These are phyloP conservation scores for Colletotrichum sp. DNA, from an alignment of 2,329 filamentous ascomycete species.

Conservation along the genomic window DNA sequence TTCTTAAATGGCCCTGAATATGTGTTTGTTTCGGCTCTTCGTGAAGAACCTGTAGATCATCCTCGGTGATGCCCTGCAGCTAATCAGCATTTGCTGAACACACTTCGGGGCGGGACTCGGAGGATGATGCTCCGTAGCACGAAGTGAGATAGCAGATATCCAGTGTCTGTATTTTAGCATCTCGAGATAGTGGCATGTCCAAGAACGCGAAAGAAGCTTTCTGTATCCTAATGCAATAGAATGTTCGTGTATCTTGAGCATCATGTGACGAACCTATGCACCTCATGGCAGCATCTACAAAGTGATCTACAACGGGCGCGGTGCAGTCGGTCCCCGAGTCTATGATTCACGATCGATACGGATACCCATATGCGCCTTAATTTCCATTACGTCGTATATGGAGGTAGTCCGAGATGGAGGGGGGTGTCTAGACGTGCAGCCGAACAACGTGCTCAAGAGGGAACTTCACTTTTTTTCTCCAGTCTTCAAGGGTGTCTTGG, in stretches of 20 bases:
- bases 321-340: neutral
- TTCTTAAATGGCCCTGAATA: conserved; percentile 15
- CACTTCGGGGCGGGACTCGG: neutral
- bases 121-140: neutral
- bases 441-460: neutral
- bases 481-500: neutral
- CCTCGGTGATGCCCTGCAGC: neutral
- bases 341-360: neutral
- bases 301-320: neutral
- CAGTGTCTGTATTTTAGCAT: neutral
- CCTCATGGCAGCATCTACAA: neutral
- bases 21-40: neutral
- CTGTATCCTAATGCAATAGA: too few relatives aligned
- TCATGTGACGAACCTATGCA: neutral
- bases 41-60: neutral
- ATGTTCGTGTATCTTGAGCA: neutral
- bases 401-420: neutral
- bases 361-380: neutral
- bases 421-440: neutral
- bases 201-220: neutral
- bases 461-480: neutral
- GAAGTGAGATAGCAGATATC: neutral
- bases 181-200: neutral
- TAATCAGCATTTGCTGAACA: neutral
- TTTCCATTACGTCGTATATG: neutral